Percentiles rank a stretch among this genome's conserved stretches.
phyloP scores from a whole-genome alignment of 257 asterid species.

The Ilex asprella region DNA sequence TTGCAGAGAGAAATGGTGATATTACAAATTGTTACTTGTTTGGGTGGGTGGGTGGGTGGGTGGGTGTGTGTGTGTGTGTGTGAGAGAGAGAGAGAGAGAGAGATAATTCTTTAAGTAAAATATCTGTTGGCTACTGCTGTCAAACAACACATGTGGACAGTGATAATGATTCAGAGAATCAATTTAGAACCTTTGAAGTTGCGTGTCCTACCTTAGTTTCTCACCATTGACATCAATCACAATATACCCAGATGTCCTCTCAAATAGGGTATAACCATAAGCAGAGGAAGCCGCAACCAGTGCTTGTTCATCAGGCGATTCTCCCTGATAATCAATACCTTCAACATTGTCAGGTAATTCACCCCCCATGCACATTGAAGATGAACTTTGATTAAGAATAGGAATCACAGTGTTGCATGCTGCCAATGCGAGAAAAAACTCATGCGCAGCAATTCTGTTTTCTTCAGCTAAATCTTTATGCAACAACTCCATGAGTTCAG shows the following conservation, averaged over 20 bases:
- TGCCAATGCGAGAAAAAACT: constrained; percentile 83
- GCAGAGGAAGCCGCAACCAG: constrained; percentile 91
- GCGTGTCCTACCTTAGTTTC: constrained; percentile 66
- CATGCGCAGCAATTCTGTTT: constrained; percentile 77
- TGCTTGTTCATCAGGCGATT: constrained; percentile 99
- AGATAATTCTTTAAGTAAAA: too few relatives aligned
- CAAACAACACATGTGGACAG: too few relatives aligned
- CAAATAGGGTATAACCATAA: constrained; percentile 88
- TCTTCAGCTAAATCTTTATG: constrained; percentile 51
- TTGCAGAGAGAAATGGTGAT: constrained; percentile 13
- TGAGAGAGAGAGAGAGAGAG: too few relatives aligned
- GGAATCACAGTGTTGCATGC: constrained; percentile 98
- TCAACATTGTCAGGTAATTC: constrained; percentile 22
- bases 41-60: neutral
- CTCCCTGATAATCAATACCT: constrained; percentile 86
- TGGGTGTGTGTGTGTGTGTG: neutral
- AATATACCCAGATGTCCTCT: constrained; percentile 94
- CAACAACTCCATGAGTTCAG: constrained; percentile 66
- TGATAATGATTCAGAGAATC: too few relatives aligned
- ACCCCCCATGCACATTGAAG: constrained; percentile 29
- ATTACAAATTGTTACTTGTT: neutral
- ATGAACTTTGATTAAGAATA: constrained; percentile 43
- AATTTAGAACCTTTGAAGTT: too few relatives aligned
- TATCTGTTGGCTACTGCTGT: too few relatives aligned
- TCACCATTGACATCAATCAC: constrained; percentile 90